These are phyloP conservation scores for Mallotus nudiflorus DNA, from an alignment of 345 rosid genomes.

Conservation along the genomic window DNA sequence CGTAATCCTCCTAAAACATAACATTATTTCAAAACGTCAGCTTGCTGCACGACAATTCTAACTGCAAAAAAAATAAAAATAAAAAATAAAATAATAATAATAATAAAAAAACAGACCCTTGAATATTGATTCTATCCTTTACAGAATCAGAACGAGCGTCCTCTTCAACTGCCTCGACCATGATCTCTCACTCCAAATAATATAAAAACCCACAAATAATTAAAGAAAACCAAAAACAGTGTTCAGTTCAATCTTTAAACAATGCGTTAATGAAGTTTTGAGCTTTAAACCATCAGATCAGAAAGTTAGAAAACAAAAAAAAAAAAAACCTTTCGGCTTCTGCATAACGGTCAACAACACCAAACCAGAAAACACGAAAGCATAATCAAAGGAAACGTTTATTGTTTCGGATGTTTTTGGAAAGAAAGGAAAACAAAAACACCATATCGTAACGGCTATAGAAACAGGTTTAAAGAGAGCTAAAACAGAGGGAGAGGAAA, in stretches of 20 bases:
- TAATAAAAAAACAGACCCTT: conserved; percentile 10
- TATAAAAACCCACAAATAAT: background rate
- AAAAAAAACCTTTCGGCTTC: too few species aligned
- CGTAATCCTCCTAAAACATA: conserved; percentile 21
- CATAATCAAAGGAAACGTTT: too few species aligned
- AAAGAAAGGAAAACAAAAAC: too few species aligned
- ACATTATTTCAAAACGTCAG: background rate
- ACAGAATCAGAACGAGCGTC: background rate
- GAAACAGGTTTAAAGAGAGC: too few species aligned
- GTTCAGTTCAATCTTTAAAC: too few species aligned
- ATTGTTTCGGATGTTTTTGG: too few species aligned
- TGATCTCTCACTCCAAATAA: background rate
- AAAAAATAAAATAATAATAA: background rate
- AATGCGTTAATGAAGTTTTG: background rate
- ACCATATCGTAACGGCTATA: too few species aligned
- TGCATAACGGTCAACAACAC: too few species aligned
- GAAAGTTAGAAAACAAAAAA: background rate
- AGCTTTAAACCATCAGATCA: background rate
- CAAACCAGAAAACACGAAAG: too few species aligned
- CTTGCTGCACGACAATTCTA: too few species aligned
- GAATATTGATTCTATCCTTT: background rate
- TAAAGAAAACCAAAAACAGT: background rate
- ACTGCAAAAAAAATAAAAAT: background rate
- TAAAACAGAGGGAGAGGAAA: too few species aligned
- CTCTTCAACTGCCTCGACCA: conserved; percentile 17